phyloP scores from a whole-genome alignment of 2,329 filamentous ascomycete genomes.

The Scedosporium dehoogii region DNA sequence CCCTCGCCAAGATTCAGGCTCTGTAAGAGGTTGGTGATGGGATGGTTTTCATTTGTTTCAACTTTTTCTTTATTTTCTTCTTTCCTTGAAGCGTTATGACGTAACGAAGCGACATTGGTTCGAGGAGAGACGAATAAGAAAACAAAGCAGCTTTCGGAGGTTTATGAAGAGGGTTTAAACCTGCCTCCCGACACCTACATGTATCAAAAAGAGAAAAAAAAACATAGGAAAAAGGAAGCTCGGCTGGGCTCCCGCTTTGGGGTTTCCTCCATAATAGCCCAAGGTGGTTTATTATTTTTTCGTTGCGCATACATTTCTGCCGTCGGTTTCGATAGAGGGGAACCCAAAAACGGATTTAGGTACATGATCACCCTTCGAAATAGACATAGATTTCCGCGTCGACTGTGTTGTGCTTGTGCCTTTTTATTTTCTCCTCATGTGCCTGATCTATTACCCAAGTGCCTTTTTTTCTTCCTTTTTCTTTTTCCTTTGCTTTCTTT shows the following conservation, averaged over 20 bases:
- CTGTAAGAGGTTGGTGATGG: constrained; percentile 13
- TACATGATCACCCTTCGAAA: neutral
- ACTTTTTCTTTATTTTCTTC: neutral
- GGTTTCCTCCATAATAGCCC: neutral
- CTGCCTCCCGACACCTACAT: neutral
- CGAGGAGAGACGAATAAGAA: neutral
- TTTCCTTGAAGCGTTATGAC: neutral
- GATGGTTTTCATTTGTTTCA: neutral
- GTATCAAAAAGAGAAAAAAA: constrained; percentile 3
- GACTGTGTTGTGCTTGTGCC: neutral
- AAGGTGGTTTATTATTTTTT: constrained; percentile 6
- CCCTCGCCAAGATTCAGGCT: constrained; percentile 35
- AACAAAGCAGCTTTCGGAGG: neutral
- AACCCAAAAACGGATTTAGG: neutral
- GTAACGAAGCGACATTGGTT: neutral
- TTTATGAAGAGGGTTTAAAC: neutral
- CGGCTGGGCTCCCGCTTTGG: neutral
- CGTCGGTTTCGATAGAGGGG: neutral
- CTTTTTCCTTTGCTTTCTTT: constrained; percentile 4
- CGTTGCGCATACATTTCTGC: constrained; percentile 3
- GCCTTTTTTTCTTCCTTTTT: neutral
- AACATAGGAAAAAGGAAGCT: neutral
- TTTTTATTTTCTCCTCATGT: neutral
- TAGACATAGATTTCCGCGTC: constrained; percentile 1
- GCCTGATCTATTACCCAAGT: neutral